Base-by-base conservation (phyloP, 176 grass and related monocot species). In the Cenchrus americanus region DNA sequence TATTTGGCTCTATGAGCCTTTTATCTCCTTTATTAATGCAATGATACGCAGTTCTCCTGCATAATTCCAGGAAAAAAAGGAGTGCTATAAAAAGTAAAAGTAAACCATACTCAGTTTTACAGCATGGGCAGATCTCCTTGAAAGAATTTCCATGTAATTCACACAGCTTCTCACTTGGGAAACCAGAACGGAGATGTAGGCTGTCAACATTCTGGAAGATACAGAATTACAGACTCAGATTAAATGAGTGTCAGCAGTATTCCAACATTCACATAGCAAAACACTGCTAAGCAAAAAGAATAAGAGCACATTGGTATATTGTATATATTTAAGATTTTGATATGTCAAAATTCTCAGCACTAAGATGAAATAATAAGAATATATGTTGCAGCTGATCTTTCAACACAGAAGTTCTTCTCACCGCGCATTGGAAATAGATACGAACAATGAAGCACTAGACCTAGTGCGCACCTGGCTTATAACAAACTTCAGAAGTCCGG, bases 71-170 rank as follows among this genome's bases (percentile, higher is more conserved):
- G 2, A 37, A 37, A 37, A 37, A 37, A 37, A 37, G 34, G 2
- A 37, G 34, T 37, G 34, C 34, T 37, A 37, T 37, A 0, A 4
- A 53, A 80, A 75, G 55, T 43, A 85, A 71, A 67, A 40, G 21
- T 72, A 83, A 89, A 68, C 30, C 90, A 52, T 95, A 98, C 96
- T 98, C 96, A 43, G 66, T 90, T 86, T 86, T 92, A 92, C 96
- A 98, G 77, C 75, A 83, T 79, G 96, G 87, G 85, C 96, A 98
- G 74, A 93, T 69, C 84, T 98, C 96, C 85, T 88, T 94, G 64
- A 98, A 95, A 71, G 96, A 95, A 91, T 98, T 98, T 46, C 92
- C 96, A 91, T 98, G 92, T 83, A 95, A 81, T 80, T 98, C 96
- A 73, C 92, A 57, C 66, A 98, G 83, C 80, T 93, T 98, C 80